Evolutionary conservation across 2,329 filamentous ascomycete species (phyloP).

Genomic region (Phialemonium atrogriseum): DNA sequence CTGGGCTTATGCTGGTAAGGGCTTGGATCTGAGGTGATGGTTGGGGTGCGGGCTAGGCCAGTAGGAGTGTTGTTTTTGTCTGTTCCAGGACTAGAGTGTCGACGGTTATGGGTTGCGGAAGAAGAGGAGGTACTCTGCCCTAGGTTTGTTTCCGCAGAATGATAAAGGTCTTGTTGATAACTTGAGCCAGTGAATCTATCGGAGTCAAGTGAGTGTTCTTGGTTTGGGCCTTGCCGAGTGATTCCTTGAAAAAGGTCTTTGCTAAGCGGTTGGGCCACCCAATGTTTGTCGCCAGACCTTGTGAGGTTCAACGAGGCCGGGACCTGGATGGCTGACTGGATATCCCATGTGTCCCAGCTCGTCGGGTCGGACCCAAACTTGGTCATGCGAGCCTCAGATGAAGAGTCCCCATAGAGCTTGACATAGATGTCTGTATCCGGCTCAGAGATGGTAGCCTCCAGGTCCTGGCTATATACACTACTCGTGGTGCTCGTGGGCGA

Average conservation of each 20-base stretch:
- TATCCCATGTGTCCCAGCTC: too few relatives aligned
- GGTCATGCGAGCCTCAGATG: not conserved
- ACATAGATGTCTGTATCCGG: not conserved
- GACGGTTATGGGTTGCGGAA: not conserved
- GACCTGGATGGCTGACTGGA: too few relatives aligned
- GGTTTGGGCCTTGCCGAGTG: too few relatives aligned
- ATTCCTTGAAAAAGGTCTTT: too few relatives aligned
- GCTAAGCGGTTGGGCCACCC: too few relatives aligned
- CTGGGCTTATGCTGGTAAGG: not conserved
- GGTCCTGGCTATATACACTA: conserved; percentile 1
- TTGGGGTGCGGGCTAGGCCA: not conserved
- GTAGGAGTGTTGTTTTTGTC: not conserved
- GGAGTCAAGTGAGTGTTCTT: conserved; percentile 1
- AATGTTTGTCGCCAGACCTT: too few relatives aligned
- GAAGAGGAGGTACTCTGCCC: conserved; percentile 5
- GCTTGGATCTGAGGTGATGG: not conserved
- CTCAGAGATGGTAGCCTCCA: not conserved
- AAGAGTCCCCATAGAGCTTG: not conserved
- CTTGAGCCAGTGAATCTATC: too few relatives aligned
- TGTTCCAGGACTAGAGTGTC: not conserved
- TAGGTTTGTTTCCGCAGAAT: conserved; percentile 14
- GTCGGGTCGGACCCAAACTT: too few relatives aligned
- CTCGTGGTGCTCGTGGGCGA: not conserved
- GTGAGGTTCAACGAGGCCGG: too few relatives aligned
- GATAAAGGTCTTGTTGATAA: conserved; percentile 18